phyloP scores from a whole-genome alignment of 805 yeast genomes.

The Wickerhamiella brachini region DNA sequence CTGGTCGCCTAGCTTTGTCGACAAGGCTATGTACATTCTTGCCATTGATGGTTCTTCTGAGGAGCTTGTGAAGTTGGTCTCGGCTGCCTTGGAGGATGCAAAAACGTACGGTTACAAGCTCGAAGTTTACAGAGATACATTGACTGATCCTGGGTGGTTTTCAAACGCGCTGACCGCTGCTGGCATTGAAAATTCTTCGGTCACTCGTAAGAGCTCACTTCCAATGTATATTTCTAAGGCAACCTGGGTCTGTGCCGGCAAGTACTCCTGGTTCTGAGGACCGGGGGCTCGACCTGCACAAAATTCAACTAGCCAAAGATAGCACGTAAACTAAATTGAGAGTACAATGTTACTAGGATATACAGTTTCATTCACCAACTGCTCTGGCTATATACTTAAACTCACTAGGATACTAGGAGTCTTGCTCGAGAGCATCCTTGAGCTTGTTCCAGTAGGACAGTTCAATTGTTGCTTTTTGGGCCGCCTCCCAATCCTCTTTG shows the following conservation, averaged over 20 bases:
- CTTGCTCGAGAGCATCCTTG: constrained; percentile 47
- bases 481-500: constrained; percentile 37
- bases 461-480: constrained; percentile 53
- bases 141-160: constrained; percentile 3
- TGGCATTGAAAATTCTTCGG: neutral
- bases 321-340: too few relatives aligned
- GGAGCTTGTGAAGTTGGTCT: constrained; percentile 7
- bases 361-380: too few relatives aligned
- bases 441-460: constrained; percentile 79
- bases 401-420: neutral
- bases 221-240: constrained; percentile 5
- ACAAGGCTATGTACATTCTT: constrained; percentile 6
- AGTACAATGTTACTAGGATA: too few relatives aligned
- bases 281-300: too few relatives aligned
- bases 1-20: constrained; percentile 9
- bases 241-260: constrained; percentile 9
- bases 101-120: constrained; percentile 6
- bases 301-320: too few relatives aligned
- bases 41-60: constrained; percentile 9
- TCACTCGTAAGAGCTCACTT: constrained; percentile 3
- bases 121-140: constrained; percentile 6
- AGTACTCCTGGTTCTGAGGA: constrained; percentile 9
- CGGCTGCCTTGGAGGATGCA: constrained; percentile 8
- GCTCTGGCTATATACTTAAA: too few relatives aligned
- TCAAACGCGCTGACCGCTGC: constrained; percentile 4